Conservation (phyloP, 176 grass and related monocot genomes). For the Puya raimondii region DNA sequence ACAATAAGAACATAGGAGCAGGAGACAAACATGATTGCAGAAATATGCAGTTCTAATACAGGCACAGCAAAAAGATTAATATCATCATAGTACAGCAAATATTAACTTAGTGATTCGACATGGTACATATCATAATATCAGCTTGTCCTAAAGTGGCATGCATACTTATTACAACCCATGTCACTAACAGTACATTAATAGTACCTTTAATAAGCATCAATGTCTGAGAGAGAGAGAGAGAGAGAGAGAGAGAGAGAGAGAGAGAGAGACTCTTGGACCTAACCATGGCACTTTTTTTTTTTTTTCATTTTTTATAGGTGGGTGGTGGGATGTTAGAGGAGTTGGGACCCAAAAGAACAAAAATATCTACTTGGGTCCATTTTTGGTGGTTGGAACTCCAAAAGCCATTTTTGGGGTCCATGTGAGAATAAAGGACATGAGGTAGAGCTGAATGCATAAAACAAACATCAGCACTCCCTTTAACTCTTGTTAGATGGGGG, state of each 20-base stretch:
- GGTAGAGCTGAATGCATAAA: constrained; percentile 78
- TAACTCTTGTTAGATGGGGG: constrained; percentile 59
- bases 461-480: constrained; percentile 82
- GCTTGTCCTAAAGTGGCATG: constrained; percentile 41
- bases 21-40: constrained; percentile 7
- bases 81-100: constrained; percentile 14
- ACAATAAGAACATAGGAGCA: constrained; percentile 5
- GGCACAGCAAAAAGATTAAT: constrained; percentile 19
- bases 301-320: too few relatives aligned
- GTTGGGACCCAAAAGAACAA: constrained; percentile 69
- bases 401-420: constrained; percentile 72
- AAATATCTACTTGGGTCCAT: constrained; percentile 62
- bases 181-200: constrained; percentile 52
- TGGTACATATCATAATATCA: constrained; percentile 37
- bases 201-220: constrained; percentile 25
- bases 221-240: neutral
- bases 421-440: constrained; percentile 38
- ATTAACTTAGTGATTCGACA: constrained; percentile 32
- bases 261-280: constrained; percentile 34
- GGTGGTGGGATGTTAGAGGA: constrained; percentile 53
- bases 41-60: constrained; percentile 4
- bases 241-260: constrained; percentile 10
- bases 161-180: constrained; percentile 69
- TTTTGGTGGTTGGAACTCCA: constrained; percentile 48
- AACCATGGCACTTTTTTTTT: constrained; percentile 53